These are phyloP conservation scores for Macrolepiota fuliginosa DNA, from an alignment of 768 basidiomycete genomes.

Conservation along the genomic window DNA sequence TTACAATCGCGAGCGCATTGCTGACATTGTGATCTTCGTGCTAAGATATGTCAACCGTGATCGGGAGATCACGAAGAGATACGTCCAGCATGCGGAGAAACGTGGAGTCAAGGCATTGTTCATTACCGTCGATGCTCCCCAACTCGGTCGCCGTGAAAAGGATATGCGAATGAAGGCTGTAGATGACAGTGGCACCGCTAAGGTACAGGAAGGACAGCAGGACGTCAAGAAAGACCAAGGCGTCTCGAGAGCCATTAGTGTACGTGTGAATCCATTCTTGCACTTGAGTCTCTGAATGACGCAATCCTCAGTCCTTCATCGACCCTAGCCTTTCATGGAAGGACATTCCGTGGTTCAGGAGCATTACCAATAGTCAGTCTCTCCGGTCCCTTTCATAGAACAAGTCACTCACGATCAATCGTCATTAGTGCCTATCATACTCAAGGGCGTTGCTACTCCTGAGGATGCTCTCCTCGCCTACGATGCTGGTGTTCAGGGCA, in stretches of 20 bases:
- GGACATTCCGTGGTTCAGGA: constrained; percentile 80
- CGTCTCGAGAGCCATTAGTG: constrained; percentile 90
- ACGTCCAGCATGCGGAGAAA: constrained; percentile 87
- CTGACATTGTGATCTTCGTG: not conserved
- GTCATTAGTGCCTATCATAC: constrained; percentile 74
- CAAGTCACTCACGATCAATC: not conserved
- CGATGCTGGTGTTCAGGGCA: constrained; percentile 67
- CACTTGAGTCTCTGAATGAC: not conserved
- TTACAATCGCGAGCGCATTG: not conserved
- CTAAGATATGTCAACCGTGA: constrained; percentile 89
- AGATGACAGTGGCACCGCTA: constrained; percentile 64
- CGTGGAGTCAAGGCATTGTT: constrained; percentile 94
- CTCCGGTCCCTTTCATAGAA: constrained; percentile 33
- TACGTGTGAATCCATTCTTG: constrained; percentile 25
- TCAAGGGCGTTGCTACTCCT: constrained; percentile 71
- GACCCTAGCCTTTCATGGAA: constrained; percentile 88
- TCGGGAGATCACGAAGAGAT: constrained; percentile 76
- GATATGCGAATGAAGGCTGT: constrained; percentile 98
- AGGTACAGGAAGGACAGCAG: constrained; percentile 46
- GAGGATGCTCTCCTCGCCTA: constrained; percentile 85
- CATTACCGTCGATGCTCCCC: constrained; percentile 97
- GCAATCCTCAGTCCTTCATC: constrained; percentile 74
- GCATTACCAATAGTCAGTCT: constrained; percentile 63
- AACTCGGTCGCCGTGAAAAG: constrained; percentile 92
- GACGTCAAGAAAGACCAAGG: constrained; percentile 83